Evolutionary conservation across 2,329 filamentous ascomycete species (phyloP).

Genomic region (Hypoxylon sp.): DNA sequence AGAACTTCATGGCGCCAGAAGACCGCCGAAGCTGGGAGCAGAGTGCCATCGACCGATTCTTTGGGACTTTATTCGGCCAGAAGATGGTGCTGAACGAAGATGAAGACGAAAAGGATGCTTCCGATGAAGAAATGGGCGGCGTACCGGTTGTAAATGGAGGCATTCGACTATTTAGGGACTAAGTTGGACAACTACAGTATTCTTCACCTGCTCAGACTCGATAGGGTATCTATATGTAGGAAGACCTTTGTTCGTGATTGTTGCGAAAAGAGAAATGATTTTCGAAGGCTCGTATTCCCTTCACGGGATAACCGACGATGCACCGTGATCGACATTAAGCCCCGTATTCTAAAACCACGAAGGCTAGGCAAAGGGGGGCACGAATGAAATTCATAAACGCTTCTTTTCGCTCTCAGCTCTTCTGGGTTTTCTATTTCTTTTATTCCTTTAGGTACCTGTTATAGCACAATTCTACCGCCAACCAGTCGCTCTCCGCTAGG

Average conservation of each 20-base stretch:
- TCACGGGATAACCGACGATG: conserved; percentile 30
- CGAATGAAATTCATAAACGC: conserved; percentile 26
- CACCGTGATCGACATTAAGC: conserved; percentile 39
- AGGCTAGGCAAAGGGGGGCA: conserved; percentile 24
- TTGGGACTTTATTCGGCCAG: conserved; percentile 81
- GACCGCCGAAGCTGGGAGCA: conserved; percentile 85
- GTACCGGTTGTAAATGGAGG: conserved; percentile 68
- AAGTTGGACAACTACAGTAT: conserved; percentile 32
- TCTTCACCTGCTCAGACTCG: background rate
- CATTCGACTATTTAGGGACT: conserved; percentile 65
- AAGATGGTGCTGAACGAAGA: conserved; percentile 76
- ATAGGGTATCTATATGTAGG: conserved; percentile 20
- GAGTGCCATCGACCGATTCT: conserved; percentile 82
- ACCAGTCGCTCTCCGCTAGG: background rate
- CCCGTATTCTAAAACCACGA: conserved; percentile 22
- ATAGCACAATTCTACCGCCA: background rate
- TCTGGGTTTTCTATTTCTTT: background rate
- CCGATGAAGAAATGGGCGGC: conserved; percentile 66
- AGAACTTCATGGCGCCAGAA: conserved; percentile 98
- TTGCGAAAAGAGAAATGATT: conserved; percentile 38
- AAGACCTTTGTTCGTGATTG: conserved; percentile 19
- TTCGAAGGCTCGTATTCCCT: conserved; percentile 40
- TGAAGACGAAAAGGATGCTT: conserved; percentile 56
- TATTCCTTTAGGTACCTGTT: background rate
- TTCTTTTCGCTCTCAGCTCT: conserved; percentile 4